Evolutionary conservation across 257 asterid species (phyloP).

Genomic region (Scutellaria minor): DNA sequence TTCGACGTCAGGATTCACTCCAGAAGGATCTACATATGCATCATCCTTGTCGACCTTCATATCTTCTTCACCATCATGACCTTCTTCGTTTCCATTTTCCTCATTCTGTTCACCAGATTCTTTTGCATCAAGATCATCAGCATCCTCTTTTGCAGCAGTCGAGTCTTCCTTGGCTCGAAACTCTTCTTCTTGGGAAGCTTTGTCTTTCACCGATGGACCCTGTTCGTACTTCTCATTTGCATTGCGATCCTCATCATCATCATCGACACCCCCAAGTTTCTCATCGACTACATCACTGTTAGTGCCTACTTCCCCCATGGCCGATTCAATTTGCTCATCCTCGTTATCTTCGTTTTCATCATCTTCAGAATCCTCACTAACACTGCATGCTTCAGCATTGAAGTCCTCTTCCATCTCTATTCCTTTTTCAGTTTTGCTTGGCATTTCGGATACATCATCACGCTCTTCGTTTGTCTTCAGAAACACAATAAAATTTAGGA

Average conservation of each 20-base stretch:
- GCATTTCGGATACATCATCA: constrained; percentile 54
- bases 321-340: constrained; percentile 77
- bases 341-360: constrained; percentile 59
- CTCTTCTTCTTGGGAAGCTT: constrained; percentile 56
- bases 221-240: constrained; percentile 71
- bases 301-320: constrained; percentile 80
- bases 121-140: constrained; percentile 48
- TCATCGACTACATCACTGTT: constrained; percentile 75
- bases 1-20: constrained; percentile 61
- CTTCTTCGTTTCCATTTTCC: constrained; percentile 54
- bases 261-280: constrained; percentile 61
- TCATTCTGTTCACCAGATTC: constrained; percentile 45
- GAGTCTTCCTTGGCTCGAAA: constrained; percentile 80
- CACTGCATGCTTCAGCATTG: constrained; percentile 61
- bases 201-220: constrained; percentile 72
- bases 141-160: constrained; percentile 47
- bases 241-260: constrained; percentile 40
- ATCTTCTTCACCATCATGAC: constrained; percentile 57
- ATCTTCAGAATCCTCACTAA: constrained; percentile 78
- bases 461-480: constrained; percentile 66
- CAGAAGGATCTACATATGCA: constrained; percentile 68
- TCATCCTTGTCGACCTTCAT: constrained; percentile 69
- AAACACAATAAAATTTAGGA: constrained; percentile 26
- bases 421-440: constrained; percentile 74
- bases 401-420: constrained; percentile 96